Conservation (phyloP, 139 green algal species). For the Zygnema circumcarinatum region DNA sequence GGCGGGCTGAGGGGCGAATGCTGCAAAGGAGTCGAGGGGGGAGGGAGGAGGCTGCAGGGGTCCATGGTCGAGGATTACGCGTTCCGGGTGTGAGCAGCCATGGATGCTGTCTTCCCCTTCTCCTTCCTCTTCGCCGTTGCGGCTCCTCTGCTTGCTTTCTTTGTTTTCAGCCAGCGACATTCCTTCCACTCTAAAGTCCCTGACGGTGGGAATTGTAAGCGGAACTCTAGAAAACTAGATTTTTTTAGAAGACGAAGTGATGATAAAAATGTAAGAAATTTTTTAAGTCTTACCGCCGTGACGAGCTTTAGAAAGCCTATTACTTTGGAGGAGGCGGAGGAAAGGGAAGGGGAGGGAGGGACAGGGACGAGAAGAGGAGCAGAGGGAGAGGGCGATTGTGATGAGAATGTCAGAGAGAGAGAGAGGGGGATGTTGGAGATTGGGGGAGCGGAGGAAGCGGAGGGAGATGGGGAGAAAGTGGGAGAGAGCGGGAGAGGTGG, state of each 20-base stretch:
- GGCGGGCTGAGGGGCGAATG: too few relatives aligned
- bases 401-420: background rate
- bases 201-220: too few relatives aligned
- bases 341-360: background rate
- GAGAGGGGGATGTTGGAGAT: background rate
- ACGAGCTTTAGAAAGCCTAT: background rate
- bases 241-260: background rate
- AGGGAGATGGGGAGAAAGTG: background rate
- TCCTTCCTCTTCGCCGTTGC: too few relatives aligned
- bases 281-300: background rate
- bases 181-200: too few relatives aligned
- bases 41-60: too few relatives aligned
- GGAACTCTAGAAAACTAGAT: background rate
- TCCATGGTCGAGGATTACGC: too few relatives aligned
- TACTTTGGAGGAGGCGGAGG: background rate
- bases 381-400: background rate
- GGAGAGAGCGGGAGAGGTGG: background rate
- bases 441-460: background rate
- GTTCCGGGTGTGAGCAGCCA: too few relatives aligned
- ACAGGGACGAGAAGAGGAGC: background rate
- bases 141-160: too few relatives aligned
- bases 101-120: too few relatives aligned
- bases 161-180: too few relatives aligned
- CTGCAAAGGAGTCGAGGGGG: too few relatives aligned
- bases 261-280: background rate